Evolutionary conservation across 108 stramenopile genomes (phyloP), one percentile per base, ranked within the genome.

Genomic region (Fistulifera pelliculosa): DNA sequence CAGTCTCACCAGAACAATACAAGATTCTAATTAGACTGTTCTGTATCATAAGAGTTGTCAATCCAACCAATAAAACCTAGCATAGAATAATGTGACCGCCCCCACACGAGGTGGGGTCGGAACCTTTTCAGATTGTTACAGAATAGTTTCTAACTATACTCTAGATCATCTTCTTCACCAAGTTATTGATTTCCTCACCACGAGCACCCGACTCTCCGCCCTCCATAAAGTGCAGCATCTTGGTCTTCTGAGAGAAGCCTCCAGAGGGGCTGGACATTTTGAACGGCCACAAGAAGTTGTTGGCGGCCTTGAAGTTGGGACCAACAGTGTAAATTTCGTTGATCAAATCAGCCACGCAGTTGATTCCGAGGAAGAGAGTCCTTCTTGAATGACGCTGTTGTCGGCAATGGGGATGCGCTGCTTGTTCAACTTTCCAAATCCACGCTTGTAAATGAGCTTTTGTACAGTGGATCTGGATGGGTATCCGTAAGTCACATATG

Each of bases 221-320:
- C 78, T 99, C 99, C 77, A 96, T 84, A 75, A 94, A 98, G 92
- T 98, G 97, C 48, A 95, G 83, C 40, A 97, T 71, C 90, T 98
- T 99, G 73, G 95, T 96, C 90, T 91, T 94, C 71, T 56, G 64
- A 27, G 86, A 87, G 90, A 96, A 98, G 68, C 99, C 99, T 47
- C 97, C 97, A 47, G 69, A 87, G 41, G 99, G 97, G 62, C 77
- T 81, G 60, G 95, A 94, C 16, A 99, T 89, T 95, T 99, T 99
- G 91, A 98, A 94, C 26, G 99, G 96, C 99, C 99, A 99, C 69
- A 99, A 85, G 79, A 99, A 99, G 94, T 99, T 99, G 81, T 92
- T 94, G 65, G 93, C 97, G 64, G 87, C 68, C 93, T 97, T 97
- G 91, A 99, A 99, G 85, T 96, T 61, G 47, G 97, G 96, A 54